Evolutionary conservation across 257 asterid genomes (phyloP).

Genomic region (Plantago ovata): DNA sequence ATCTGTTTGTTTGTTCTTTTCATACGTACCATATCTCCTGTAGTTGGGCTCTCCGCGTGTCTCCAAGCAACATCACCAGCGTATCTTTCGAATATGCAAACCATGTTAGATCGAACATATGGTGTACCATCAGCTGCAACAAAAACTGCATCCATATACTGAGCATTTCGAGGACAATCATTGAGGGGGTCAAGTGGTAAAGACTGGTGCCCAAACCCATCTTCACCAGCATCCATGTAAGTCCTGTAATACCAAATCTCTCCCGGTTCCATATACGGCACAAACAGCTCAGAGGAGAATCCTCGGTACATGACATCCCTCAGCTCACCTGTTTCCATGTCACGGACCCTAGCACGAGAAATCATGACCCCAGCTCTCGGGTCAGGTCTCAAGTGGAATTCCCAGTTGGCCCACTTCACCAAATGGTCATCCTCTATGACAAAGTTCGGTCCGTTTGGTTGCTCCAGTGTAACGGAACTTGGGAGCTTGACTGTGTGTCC

Average conservation of each 20-base stretch:
- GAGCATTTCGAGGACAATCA: conserved; percentile 69
- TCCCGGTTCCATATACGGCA: conserved; percentile 84
- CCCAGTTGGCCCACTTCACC: conserved; percentile 98
- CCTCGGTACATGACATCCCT: conserved; percentile 89
- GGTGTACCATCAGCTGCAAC: conserved; percentile 70
- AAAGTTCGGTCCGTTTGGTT: conserved; percentile 91
- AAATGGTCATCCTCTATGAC: conserved; percentile 56
- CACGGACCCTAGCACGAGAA: conserved; percentile 59
- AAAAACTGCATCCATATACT: conserved; percentile 62
- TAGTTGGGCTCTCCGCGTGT: conserved; percentile 54
- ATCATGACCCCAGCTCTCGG: conserved; percentile 83
- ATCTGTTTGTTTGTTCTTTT: no score
- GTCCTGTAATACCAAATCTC: conserved; percentile 79
- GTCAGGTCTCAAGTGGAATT: conserved; percentile 87
- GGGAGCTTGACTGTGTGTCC: conserved; percentile 38
- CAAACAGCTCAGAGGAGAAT: conserved; percentile 74
- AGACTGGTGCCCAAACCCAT: conserved; percentile 64
- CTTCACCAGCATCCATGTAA: conserved; percentile 85
- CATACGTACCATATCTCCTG: conserved; percentile 19
- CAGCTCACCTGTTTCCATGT: conserved; percentile 54
- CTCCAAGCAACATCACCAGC: conserved; percentile 74
- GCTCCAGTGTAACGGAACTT: conserved; percentile 72
- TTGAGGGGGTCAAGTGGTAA: conserved; percentile 67
- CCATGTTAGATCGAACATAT: conserved; percentile 46
- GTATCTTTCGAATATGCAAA: conserved; percentile 70